Percentiles rank a stretch among this genome's conserved stretches.
Evolutionary conservation across 139 green algal genomes (phyloP).

Genomic region (Tetraselmis striata): DNA sequence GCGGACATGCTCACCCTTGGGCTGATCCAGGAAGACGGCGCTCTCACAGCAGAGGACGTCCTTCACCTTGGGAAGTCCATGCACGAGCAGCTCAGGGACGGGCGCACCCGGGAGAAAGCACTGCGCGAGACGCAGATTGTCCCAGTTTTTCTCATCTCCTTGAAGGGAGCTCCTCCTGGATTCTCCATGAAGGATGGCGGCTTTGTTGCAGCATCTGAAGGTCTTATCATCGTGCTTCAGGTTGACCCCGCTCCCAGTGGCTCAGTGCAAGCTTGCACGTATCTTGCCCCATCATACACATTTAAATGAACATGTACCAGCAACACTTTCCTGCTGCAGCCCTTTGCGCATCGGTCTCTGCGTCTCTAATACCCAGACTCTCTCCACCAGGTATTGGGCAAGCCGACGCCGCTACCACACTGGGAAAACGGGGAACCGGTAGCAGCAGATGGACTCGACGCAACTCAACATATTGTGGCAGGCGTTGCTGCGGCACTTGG

Average conservation of each 20-base stretch:
- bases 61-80: neutral
- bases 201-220: neutral
- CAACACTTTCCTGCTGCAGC: no score
- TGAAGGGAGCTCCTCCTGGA: neutral
- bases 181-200: neutral
- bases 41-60: neutral
- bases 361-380: no score
- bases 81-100: neutral
- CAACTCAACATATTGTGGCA: neutral
- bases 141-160: neutral
- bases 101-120: neutral
- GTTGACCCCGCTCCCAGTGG: no score
- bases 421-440: neutral
- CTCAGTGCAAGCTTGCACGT: no score
- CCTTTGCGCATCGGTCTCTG: no score
- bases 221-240: neutral
- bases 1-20: neutral
- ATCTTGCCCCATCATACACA: no score
- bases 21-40: neutral
- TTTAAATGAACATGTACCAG: no score
- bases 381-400: neutral
- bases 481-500: neutral
- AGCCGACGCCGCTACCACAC: neutral
- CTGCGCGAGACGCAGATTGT: neutral
- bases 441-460: neutral